Evolutionary conservation across 805 yeast species (phyloP).

Genomic region (Metschnikowia reukaufii): DNA sequence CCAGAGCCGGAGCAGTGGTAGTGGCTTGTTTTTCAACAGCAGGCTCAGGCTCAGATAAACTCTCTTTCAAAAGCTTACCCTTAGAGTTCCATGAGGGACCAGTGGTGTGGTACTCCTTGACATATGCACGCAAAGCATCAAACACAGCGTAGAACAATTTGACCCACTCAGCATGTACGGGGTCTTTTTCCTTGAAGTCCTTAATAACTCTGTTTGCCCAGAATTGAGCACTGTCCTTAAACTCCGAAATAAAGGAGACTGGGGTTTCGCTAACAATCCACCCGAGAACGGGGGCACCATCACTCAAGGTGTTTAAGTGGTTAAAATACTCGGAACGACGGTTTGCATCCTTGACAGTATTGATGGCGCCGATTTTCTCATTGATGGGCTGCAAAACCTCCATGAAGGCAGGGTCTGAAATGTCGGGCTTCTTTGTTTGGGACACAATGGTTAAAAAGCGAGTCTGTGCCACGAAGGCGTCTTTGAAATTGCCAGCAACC

Average conservation of each 20-base stretch:
- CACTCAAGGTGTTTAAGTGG: constrained; percentile 80
- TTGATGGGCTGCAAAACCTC: constrained; percentile 70
- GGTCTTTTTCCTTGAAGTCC: constrained; percentile 73
- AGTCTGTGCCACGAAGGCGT: constrained; percentile 61
- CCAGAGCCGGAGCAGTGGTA: constrained; percentile 36
- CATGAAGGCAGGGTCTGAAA: constrained; percentile 51
- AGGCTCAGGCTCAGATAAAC: constrained; percentile 29
- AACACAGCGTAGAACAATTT: constrained; percentile 60
- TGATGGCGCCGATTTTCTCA: constrained; percentile 54
- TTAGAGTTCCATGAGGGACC: constrained; percentile 78
- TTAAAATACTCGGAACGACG: constrained; percentile 64
- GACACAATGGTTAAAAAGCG: constrained; percentile 58
- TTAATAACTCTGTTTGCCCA: constrained; percentile 91
- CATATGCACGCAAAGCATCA: constrained; percentile 69
- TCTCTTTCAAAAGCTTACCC: constrained; percentile 59
- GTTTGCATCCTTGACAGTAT: constrained; percentile 69
- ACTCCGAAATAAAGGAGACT: constrained; percentile 71
- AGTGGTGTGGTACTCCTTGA: constrained; percentile 72
- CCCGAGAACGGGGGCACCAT: constrained; percentile 86
- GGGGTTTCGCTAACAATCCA: constrained; percentile 86
- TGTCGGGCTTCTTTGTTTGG: constrained; percentile 64
- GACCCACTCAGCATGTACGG: constrained; percentile 79
- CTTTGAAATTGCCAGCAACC: constrained; percentile 48
- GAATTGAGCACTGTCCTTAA: constrained; percentile 88
- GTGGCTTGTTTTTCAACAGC: constrained; percentile 28